phyloP scores from a whole-genome alignment of 345 rosid genomes.

The Eucalyptus sp. region DNA sequence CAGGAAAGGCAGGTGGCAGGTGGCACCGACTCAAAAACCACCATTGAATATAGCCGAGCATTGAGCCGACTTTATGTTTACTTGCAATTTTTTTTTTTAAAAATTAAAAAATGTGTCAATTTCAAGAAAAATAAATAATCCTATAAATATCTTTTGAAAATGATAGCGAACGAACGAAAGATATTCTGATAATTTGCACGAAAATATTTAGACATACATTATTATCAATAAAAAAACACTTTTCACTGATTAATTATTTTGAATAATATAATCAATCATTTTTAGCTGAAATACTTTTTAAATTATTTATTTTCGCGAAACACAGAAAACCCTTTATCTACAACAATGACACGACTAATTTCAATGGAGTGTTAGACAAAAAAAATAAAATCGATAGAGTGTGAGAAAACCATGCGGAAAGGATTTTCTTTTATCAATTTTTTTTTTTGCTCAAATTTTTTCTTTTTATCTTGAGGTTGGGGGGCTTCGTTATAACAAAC shows the following conservation, averaged over 20 bases:
- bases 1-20: background rate
- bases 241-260: too few species aligned
- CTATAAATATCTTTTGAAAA: too few species aligned
- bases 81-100: accelerated
- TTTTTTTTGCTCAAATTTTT: too few species aligned
- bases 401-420: background rate
- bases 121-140: too few species aligned
- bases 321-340: background rate
- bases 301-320: accelerated
- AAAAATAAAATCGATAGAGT: background rate
- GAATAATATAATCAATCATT: accelerated
- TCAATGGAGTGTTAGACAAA: too few species aligned
- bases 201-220: too few species aligned
- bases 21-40: background rate
- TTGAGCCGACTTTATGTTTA: background rate
- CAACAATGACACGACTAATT: too few species aligned
- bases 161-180: accelerated
- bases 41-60: background rate
- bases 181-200: accelerated
- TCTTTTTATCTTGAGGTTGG: background rate
- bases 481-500: background rate
- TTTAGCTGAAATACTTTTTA: background rate
- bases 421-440: background rate
- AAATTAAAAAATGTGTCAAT: accelerated
- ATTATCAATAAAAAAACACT: accelerated